Evolutionary conservation across 176 grass and related monocot genomes (phyloP).

Genomic region (Saccharum spontaneum): DNA sequence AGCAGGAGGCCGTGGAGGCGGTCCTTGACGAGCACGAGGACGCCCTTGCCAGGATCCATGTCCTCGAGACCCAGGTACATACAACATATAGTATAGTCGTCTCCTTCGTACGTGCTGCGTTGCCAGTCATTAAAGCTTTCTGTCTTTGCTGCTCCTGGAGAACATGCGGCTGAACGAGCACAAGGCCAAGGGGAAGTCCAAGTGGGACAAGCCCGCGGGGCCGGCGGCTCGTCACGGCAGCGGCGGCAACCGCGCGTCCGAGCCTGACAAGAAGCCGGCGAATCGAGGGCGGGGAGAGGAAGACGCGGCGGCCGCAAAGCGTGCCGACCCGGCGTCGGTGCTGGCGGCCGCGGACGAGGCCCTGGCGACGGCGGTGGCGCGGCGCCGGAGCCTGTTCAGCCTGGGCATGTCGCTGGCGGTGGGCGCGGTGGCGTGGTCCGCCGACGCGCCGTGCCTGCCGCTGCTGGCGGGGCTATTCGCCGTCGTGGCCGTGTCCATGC

Average conservation of each 20-base stretch:
- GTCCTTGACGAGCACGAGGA: slow-evolving; percentile 47
- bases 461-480: slow-evolving; percentile 55
- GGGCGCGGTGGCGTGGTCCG: slow-evolving; percentile 46
- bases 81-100: neutral
- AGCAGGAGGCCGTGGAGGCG: slow-evolving; percentile 20
- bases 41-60: slow-evolving; percentile 32
- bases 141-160: slow-evolving; percentile 2
- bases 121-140: neutral
- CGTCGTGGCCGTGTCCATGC: slow-evolving; percentile 57
- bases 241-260: neutral
- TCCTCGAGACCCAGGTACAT: slow-evolving; percentile 45
- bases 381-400: slow-evolving; percentile 52
- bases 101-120: neutral
- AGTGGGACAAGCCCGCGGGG: slow-evolving; percentile 12
- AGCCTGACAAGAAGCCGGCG: neutral
- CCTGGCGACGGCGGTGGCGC: slow-evolving; percentile 7
- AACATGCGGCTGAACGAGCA: slow-evolving; percentile 55
- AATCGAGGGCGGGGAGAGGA: neutral
- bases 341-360: neutral
- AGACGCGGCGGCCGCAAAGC: neutral
- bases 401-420: slow-evolving; percentile 54
- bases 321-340: neutral
- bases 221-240: neutral
- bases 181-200: slow-evolving; percentile 31
- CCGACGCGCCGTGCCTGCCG: slow-evolving; percentile 49